Conservation (phyloP, 441 rosid genomes). For the Aleurites moluccanus region DNA sequence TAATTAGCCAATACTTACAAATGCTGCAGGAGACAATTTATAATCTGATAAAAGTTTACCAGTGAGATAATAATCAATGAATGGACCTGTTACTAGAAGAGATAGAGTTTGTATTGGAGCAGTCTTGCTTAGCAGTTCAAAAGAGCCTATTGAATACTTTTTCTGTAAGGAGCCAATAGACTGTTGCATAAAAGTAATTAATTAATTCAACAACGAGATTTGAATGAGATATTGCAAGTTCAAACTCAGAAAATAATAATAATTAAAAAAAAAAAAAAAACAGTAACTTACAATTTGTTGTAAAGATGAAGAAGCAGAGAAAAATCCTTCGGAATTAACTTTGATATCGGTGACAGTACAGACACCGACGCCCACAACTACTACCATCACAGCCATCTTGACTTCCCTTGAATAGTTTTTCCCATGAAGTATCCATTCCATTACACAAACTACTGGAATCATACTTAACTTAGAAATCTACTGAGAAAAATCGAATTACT, state of each 20-base stretch:
- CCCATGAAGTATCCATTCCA: conserved; percentile 90
- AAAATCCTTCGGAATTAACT: conserved; percentile 83
- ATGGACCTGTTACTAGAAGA: conserved; percentile 84
- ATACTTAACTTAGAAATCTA: conserved; percentile 94
- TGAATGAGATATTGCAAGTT: too few relatives aligned
- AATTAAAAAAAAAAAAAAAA: too few relatives aligned
- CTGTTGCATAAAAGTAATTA: conserved; percentile 35
- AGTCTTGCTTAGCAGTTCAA: conserved; percentile 89
- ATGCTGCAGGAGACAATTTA: conserved; percentile 61
- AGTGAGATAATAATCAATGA: conserved; percentile 66
- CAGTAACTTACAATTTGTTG: conserved; percentile 84
- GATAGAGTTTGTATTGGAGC: conserved; percentile 96
- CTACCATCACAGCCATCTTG: conserved; percentile 75
- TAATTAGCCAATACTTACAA: conserved; percentile 43
- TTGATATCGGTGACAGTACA: conserved; percentile 96
- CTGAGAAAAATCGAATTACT: background rate
- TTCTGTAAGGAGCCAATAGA: conserved; percentile 88
- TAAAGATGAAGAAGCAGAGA: conserved; percentile 81
- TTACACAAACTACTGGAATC: conserved; percentile 91
- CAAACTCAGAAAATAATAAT: too few relatives aligned
- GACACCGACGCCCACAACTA: conserved; percentile 90
- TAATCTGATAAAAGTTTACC: conserved; percentile 63
- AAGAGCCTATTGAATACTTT: conserved; percentile 92
- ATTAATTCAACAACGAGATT: too few relatives aligned
- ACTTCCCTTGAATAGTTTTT: conserved; percentile 82